Evolutionary conservation across 768 basidiomycete genomes (phyloP).

Genomic region (Serendipita sp.): DNA sequence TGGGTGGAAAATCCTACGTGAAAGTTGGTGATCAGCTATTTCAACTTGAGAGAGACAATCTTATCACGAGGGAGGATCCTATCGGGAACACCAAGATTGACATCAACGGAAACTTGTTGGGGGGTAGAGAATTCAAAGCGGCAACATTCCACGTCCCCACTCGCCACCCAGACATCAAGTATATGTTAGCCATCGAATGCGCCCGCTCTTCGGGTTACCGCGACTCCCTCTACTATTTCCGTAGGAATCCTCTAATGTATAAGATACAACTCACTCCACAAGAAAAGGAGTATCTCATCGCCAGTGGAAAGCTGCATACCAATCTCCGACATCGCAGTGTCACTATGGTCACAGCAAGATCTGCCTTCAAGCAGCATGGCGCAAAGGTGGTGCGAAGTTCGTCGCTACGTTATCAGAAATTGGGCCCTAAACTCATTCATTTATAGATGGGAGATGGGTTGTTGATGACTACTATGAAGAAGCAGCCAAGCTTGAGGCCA

Average conservation of each 20-base stretch:
- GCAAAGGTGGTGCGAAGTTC: constrained; percentile 75
- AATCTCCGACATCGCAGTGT: constrained; percentile 85
- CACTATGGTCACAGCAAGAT: constrained; percentile 82
- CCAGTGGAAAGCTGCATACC: constrained; percentile 70
- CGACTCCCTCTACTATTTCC: constrained; percentile 96
- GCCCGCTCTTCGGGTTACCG: constrained; percentile 91
- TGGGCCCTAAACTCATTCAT: not conserved
- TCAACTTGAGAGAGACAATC: constrained; percentile 69
- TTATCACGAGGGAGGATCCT: constrained; percentile 64
- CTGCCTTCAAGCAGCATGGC: constrained; percentile 88
- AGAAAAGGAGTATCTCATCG: constrained; percentile 88
- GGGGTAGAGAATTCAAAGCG: constrained; percentile 78
- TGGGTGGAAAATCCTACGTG: not conserved
- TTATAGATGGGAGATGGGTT: constrained; percentile 76
- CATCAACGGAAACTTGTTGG: constrained; percentile 62
- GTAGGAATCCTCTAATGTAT: constrained; percentile 75
- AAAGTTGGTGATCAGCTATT: constrained; percentile 7
- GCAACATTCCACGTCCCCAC: constrained; percentile 75
- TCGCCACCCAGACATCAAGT: constrained; percentile 68
- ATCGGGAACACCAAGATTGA: constrained; percentile 92
- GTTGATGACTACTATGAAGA: constrained; percentile 94
- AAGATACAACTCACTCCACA: constrained; percentile 79
- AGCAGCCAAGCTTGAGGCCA: constrained; percentile 58
- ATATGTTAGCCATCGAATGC: constrained; percentile 96
- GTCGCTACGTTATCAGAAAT: constrained; percentile 17